These are phyloP conservation scores for Noccaea caerulescens DNA, from an alignment of 345 rosid genomes.

Conservation along the genomic window DNA sequence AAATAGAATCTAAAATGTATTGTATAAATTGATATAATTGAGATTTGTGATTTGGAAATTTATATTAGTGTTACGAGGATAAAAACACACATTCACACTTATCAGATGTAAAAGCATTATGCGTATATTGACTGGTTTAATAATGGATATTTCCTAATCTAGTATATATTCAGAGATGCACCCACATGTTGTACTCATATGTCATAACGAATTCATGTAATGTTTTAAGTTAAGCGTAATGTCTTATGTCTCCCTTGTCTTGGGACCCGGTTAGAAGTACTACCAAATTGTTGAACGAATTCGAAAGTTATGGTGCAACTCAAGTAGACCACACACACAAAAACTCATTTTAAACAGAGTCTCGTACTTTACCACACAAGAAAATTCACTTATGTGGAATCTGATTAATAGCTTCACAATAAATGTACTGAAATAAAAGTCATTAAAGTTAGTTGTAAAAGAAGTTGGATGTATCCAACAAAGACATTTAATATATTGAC, in stretches of 20 bases:
- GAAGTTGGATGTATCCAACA: not conserved
- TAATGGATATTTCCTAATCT: not conserved
- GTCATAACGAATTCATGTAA: not conserved
- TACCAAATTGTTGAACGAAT: not conserved
- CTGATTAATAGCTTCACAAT: not conserved
- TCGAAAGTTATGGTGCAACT: not conserved
- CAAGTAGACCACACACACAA: not conserved
- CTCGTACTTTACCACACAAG: not conserved
- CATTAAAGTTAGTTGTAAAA: not conserved
- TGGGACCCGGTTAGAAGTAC: not conserved
- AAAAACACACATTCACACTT: not conserved
- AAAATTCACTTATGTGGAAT: not conserved
- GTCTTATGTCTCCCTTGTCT: not conserved
- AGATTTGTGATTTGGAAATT: not conserved
- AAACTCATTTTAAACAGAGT: not conserved
- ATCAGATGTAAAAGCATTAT: not conserved
- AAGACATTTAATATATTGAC: no score
- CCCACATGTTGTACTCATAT: no score
- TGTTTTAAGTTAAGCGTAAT: no score
- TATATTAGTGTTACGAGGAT: not conserved
- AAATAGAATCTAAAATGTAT: no score
- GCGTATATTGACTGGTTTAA: not conserved
- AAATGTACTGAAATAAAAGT: not conserved
- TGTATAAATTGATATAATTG: not conserved
- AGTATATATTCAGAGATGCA: not conserved